Evolutionary conservation across 2,329 filamentous ascomycete genomes (phyloP).

Genomic region (Rhexocercosporidium sp.): DNA sequence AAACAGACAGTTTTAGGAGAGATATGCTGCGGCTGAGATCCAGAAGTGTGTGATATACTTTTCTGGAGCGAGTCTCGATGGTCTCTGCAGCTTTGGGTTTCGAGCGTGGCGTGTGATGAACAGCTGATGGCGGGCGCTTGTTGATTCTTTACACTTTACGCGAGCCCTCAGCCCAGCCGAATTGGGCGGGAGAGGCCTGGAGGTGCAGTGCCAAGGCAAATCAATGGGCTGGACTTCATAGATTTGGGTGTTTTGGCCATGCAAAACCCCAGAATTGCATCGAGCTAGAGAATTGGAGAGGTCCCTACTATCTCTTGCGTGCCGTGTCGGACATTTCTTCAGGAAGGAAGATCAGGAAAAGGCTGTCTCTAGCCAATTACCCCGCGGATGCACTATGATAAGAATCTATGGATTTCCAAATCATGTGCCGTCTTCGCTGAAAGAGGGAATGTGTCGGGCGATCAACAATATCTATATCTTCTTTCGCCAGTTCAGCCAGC

Average conservation of each 20-base stretch:
- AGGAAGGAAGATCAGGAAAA: too few species aligned
- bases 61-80: neutral
- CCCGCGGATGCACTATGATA: too few species aligned
- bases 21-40: neutral
- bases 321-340: too few species aligned
- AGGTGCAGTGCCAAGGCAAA: neutral
- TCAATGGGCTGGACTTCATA: neutral
- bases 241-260: neutral
- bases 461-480: too few species aligned
- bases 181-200: neutral
- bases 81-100: neutral
- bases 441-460: too few species aligned
- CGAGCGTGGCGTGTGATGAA: neutral
- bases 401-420: too few species aligned
- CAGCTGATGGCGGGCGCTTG: constrained; percentile 2
- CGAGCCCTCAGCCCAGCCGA: neutral
- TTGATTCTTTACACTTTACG: neutral
- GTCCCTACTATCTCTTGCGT: too few species aligned
- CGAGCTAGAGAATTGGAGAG: too few species aligned
- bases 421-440: too few species aligned
- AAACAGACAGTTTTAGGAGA: neutral
- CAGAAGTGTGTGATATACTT: neutral
- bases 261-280: too few species aligned
- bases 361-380: too few species aligned
- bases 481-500: too few species aligned